Percentiles rank a stretch among this genome's conserved stretches.
phyloP scores from a whole-genome alignment of 108 stramenopile genomes.

The Schizochytrium sp. region DNA sequence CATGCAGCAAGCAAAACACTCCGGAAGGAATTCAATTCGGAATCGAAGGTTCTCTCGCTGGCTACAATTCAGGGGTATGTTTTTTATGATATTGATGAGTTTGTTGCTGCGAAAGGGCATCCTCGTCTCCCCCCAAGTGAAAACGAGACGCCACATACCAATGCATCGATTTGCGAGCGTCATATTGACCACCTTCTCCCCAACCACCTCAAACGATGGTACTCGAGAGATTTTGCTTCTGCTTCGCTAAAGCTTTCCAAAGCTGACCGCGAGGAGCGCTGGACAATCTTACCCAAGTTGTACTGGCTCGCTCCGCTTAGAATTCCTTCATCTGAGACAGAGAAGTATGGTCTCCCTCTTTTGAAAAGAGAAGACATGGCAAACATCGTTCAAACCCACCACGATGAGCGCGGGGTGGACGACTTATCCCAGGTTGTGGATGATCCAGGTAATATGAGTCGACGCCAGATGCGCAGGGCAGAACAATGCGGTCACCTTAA shows the following conservation, averaged over 20 bases:
- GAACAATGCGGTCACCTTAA: not conserved
- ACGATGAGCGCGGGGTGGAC: not conserved
- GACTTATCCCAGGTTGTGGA: not conserved
- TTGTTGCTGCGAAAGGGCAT: not conserved
- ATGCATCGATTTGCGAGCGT: not conserved
- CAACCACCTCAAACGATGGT: conserved; percentile 20
- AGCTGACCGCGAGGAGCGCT: not conserved
- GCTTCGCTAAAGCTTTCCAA: not conserved
- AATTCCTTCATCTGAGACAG: not conserved
- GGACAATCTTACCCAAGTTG: conserved; percentile 42
- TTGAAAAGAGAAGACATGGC: conserved; percentile 16
- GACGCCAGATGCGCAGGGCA: not conserved
- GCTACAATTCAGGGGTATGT: conserved; percentile 51
- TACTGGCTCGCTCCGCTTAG: conserved; percentile 37
- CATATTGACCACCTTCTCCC: conserved; percentile 23
- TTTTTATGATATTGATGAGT: not conserved
- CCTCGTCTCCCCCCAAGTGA: not conserved
- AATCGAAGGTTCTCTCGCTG: not conserved
- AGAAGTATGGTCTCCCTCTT: not conserved
- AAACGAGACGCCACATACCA: not conserved
- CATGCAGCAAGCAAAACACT: not conserved
- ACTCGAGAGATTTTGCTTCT: not conserved
- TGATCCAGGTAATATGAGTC: too few species aligned
- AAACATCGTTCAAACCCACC: not conserved
- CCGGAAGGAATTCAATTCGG: not conserved